phyloP scores from a whole-genome alignment of 116 monocot genomes.

The Papilionanthe hybrid region DNA sequence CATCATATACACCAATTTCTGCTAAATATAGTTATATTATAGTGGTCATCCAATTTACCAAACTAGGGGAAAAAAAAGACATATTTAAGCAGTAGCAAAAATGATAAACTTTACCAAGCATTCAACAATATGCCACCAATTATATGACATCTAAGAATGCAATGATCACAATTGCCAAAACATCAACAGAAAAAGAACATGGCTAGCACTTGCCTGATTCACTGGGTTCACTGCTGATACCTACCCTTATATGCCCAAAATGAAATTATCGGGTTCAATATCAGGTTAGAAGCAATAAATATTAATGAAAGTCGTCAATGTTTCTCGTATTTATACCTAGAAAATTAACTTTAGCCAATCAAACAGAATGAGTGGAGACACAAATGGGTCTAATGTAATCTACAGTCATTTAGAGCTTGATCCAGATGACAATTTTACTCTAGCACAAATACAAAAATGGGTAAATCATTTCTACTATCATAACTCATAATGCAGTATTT shows the following conservation, averaged over 20 bases:
- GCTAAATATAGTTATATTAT: background rate
- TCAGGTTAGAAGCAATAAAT: too few species aligned
- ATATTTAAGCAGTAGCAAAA: background rate
- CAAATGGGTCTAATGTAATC: background rate
- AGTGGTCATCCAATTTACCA: background rate
- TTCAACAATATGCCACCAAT: background rate
- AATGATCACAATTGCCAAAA: too few species aligned
- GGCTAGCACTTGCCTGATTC: too few species aligned
- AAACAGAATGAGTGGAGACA: too few species aligned
- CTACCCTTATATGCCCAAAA: too few species aligned
- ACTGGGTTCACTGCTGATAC: too few species aligned
- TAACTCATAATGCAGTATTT: background rate
- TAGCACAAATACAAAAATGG: background rate
- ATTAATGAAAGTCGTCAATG: too few species aligned
- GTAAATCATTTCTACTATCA: background rate
- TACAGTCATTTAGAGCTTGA: background rate
- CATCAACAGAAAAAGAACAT: too few species aligned
- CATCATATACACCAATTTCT: background rate
- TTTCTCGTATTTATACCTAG: too few species aligned
- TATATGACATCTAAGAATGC: background rate
- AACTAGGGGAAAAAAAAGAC: background rate
- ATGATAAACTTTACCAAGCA: background rate
- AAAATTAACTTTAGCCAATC: too few species aligned
- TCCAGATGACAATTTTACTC: background rate
- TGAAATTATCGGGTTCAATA: too few species aligned